Evolutionary conservation across 495 filamentous ascomycete species (phyloP).

Genomic region (Podospora bellae-mahoneyi): DNA sequence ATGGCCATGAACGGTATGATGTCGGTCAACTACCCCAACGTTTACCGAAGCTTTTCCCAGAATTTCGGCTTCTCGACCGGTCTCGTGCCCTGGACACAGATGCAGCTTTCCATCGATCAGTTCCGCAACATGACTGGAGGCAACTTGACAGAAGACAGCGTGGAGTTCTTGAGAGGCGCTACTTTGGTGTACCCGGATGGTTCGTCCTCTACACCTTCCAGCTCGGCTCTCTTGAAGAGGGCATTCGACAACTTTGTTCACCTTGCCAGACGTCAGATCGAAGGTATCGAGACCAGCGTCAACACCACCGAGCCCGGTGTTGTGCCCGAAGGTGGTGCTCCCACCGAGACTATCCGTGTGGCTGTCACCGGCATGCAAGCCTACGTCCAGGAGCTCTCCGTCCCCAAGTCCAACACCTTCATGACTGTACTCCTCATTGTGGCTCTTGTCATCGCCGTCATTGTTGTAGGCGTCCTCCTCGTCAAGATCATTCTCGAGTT

Average conservation of each 20-base stretch:
- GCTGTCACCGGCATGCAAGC: conserved; percentile 67
- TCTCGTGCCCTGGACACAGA: conserved; percentile 71
- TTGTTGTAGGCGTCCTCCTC: conserved; percentile 81
- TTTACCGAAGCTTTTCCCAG: conserved; percentile 82
- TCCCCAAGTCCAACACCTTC: conserved; percentile 88
- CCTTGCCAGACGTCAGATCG: conserved; percentile 49
- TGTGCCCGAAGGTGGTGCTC: conserved; percentile 23
- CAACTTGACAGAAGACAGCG: conserved; percentile 75
- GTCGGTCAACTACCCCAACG: conserved; percentile 76
- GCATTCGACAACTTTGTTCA: conserved; percentile 47
- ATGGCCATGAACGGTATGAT: conserved; percentile 96
- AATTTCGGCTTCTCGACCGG: conserved; percentile 94
- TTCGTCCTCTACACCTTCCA: conserved; percentile 29
- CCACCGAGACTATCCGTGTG: conserved; percentile 33
- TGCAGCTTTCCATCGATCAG: conserved; percentile 81
- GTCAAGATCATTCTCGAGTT: conserved; percentile 89
- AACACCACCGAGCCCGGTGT: conserved; percentile 37
- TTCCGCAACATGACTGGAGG: conserved; percentile 81
- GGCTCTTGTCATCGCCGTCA: conserved; percentile 77
- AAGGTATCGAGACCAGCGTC: conserved; percentile 40
- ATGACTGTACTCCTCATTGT: conserved; percentile 93
- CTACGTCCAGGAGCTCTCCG: conserved; percentile 70
- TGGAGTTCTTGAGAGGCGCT: conserved; percentile 67
- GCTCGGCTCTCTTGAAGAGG: conserved; percentile 49
- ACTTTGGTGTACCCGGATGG: conserved; percentile 63